These are phyloP conservation scores for Apiospora marii DNA, from an alignment of 2,329 filamentous ascomycete species.

Conservation along the genomic window DNA sequence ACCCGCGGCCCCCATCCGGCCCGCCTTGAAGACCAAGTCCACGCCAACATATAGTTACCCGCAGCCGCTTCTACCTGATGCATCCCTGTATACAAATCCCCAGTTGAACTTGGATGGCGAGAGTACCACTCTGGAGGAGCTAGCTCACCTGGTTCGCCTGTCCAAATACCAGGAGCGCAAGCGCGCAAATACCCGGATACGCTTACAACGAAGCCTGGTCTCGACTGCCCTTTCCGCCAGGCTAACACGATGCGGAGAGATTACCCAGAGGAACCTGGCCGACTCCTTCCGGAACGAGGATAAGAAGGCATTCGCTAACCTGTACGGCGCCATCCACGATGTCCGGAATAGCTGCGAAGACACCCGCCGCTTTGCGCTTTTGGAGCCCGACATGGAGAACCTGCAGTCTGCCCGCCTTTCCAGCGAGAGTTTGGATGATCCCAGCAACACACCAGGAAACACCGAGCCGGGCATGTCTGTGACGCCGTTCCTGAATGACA, in stretches of 20 bases:
- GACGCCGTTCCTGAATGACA: slow-evolving; percentile 71
- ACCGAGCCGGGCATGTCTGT: slow-evolving; percentile 44
- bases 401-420: slow-evolving; percentile 59
- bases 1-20: slow-evolving; percentile 43
- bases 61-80: slow-evolving; percentile 68
- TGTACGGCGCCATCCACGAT: slow-evolving; percentile 82
- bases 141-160: slow-evolving; percentile 79
- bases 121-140: slow-evolving; percentile 76
- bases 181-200: slow-evolving; percentile 74
- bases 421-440: slow-evolving; percentile 59
- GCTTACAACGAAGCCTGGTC: slow-evolving; percentile 77
- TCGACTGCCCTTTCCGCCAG: slow-evolving; percentile 79
- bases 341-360: slow-evolving; percentile 80
- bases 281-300: slow-evolving; percentile 82
- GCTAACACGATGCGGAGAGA: slow-evolving; percentile 76
- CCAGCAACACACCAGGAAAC: slow-evolving; percentile 50
- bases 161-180: slow-evolving; percentile 85
- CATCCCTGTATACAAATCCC: slow-evolving; percentile 71
- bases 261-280: slow-evolving; percentile 77
- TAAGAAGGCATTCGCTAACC: slow-evolving; percentile 75
- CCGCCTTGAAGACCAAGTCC: slow-evolving; percentile 47
- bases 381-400: slow-evolving; percentile 76
- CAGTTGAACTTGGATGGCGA: slow-evolving; percentile 67
- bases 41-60: slow-evolving; percentile 52
- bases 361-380: slow-evolving; percentile 72